Evolutionary conservation across 2,329 filamentous ascomycete genomes (phyloP).

Genomic region (Colletotrichum sp.): DNA sequence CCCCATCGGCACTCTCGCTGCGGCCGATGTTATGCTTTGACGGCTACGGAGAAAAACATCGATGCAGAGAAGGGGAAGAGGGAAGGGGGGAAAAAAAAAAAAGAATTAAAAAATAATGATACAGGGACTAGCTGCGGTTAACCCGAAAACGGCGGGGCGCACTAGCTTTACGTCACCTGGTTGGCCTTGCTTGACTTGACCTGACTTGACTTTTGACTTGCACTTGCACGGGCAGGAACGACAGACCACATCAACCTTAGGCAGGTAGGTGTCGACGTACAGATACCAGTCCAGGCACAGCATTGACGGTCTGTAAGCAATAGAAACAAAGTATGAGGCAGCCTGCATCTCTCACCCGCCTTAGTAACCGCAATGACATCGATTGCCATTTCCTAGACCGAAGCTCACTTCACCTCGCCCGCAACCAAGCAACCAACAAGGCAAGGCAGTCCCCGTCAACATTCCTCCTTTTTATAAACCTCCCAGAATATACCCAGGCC

Average conservation of each 20-base stretch:
- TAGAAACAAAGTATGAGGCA: neutral
- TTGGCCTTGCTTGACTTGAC: neutral
- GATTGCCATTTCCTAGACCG: neutral
- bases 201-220: neutral
- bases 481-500: neutral
- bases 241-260: neutral
- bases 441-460: neutral
- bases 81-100: neutral
- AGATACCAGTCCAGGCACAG: neutral
- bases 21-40: neutral
- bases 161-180: conserved; percentile 16
- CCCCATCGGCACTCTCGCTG: neutral
- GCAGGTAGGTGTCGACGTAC: neutral
- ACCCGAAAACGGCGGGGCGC: conserved; percentile 3
- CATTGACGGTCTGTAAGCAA: neutral
- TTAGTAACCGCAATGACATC: neutral
- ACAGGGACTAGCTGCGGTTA: neutral
- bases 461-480: neutral
- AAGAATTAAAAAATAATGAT: neutral
- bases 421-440: neutral
- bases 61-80: neutral
- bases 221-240: neutral
- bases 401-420: neutral
- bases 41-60: neutral
- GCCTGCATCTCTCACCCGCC: neutral